Evolutionary conservation across 2,329 filamentous ascomycete genomes (phyloP), one percentile per base, ranked within the genome.

Genomic region (Fusarium caatingaense): DNA sequence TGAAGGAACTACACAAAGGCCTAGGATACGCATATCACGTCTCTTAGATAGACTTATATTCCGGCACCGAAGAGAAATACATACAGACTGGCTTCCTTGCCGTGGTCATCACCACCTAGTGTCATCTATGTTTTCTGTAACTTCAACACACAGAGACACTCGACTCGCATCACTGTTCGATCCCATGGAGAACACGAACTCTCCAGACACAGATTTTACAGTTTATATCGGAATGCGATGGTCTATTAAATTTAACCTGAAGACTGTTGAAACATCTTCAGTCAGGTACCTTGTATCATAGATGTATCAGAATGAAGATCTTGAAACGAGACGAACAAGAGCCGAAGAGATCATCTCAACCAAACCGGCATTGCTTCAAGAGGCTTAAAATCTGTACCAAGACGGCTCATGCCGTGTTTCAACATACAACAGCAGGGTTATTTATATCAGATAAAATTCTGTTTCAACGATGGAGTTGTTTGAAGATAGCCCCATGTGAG

Each of bases 331-430:
- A 21, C 5, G 15, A 23, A 16, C 16, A 28, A 16, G 21, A 15
- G 13, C 34, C 12, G 25, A 40, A 15, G 23, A 25, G 13, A 41
- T 51, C 30, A 23, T 58, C 15, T 53, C 41, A 41, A 50, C 45
- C 12, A 46, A 44, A 46, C 10, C 28, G 30, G 18, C 12, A n/a
- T 30, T 27, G 20, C 20, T 21, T 27, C 23, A 18, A 27, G 16
- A 40, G 20, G 18, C 44, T 21, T 23, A 13, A n/a, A 13, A n/a
- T 49, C 34, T 41, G 16, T 20, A 25, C 23, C 8, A 51, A 27
- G 45, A 28, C 40, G 27, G 60, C 18, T 25, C 32, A n/a, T 41
- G 20, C 53, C 45, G 27, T 41, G 46, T 60, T 51, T 47, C n/a
- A 47, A 50, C 16, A 16, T 45, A 23, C 8, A 47, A 27, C 8